Evolutionary conservation across 2,329 filamentous ascomycete genomes (phyloP).

Genomic region (Ophioceras dolichostomum): DNA sequence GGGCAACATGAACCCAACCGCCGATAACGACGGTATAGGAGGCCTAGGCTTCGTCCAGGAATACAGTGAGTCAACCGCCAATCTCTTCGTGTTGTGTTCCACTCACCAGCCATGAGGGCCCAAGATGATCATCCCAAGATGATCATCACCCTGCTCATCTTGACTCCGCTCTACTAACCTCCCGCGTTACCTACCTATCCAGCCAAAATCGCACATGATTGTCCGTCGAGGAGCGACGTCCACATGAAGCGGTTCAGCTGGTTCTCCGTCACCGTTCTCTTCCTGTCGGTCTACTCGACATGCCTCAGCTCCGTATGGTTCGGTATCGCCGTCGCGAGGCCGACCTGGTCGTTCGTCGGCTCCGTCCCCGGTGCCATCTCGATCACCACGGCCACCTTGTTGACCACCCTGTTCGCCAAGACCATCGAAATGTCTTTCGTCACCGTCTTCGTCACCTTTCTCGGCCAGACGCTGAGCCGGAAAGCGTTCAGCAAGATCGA

Average conservation of each 20-base stretch:
- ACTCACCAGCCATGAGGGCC: no score
- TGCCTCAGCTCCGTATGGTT: background rate
- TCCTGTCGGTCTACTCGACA: conserved; percentile 3
- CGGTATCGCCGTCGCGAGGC: background rate
- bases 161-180: no score
- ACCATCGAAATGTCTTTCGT: conserved; percentile 3
- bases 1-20: no score
- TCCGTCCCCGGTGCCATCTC: background rate
- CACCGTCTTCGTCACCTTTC: conserved; percentile 3
- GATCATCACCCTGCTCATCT: no score
- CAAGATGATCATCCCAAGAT: no score
- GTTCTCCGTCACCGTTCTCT: background rate
- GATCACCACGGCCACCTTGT: background rate
- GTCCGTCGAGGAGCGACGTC: background rate
- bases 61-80: no score
- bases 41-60: no score
- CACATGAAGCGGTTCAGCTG: background rate
- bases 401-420: conserved; percentile 2
- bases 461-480: conserved; percentile 53
- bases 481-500: conserved; percentile 49
- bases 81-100: no score
- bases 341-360: background rate
- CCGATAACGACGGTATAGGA: no score
- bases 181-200: no score
- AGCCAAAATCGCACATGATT: no score